Evolutionary conservation across 352 stramenopile genomes (phyloP), one percentile per base, ranked within the genome.

Genomic region (Globisporangium paroecandrum): DNA sequence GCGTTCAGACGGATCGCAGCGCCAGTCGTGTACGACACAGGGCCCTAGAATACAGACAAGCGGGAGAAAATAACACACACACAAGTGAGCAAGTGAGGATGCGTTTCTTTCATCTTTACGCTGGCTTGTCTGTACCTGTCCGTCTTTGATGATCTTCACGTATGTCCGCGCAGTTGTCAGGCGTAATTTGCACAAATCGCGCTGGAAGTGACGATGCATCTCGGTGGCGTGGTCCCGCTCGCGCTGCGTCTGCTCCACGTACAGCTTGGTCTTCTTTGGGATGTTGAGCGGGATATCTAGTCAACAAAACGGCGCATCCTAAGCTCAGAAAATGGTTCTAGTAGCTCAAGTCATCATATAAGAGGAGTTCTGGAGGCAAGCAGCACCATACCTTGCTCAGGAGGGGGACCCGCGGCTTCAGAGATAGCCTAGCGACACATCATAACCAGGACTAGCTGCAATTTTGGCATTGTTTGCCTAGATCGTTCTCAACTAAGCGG

Each of bases 261-360:
- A 98, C 57, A 98, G 69, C 41, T 96, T 96, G n/a, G 93, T 98
- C 61, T 98, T 98, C 77, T 97, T 97, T 0, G 92, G 92, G 32
- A 98, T 93, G 47, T 97, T 93, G 22, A 98, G 79, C 4, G 90
- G 90, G 25, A 97, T 96, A 54, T 98, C 92, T 86, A 54, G 3
- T 6, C 15, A 29, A 22, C 9, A 20, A 55, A 6, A 43, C 22
- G 12, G 12, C 36, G 29, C 29, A 9, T 32, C 13, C 9, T 54
- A 18, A 66, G 15, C 18, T 58, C 43, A 51, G 13, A 12, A 56
- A 24, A 25, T 29, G 9, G 55, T 61, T 47, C 43, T 47, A 29
- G 59, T 25, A 41, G 3, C 0, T 34, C 47, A 60, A 47, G 2
- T 27, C 29, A 38, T 38, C 34, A 55, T 58, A n/a, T 49, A n/a